These are phyloP conservation scores for Anethum foeniculum DNA, from an alignment of 140 eudicot species.

Conservation along the genomic window DNA sequence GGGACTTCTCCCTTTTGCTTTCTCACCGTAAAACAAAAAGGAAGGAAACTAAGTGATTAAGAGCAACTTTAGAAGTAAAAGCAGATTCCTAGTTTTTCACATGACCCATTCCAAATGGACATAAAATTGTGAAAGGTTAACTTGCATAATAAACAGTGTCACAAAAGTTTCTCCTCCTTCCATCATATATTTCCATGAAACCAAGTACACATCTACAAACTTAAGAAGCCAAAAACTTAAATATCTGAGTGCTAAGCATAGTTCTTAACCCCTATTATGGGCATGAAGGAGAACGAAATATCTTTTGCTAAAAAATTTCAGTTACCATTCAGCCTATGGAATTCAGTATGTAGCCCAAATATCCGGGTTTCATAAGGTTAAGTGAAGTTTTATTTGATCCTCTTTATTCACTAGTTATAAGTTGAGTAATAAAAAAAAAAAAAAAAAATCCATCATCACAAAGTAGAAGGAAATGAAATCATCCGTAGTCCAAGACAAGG, in stretches of 20 bases:
- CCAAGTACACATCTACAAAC: not conserved
- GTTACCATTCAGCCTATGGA: not conserved
- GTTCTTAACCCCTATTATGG: not conserved
- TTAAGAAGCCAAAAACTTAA: not conserved
- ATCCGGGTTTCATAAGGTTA: not conserved
- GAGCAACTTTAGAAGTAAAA: conserved; percentile 24
- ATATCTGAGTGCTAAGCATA: not conserved
- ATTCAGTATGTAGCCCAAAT: not conserved
- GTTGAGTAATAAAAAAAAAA: not conserved
- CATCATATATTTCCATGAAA: not conserved
- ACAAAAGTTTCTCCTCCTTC: not conserved
- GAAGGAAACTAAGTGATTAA: conserved; percentile 8
- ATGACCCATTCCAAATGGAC: not conserved
- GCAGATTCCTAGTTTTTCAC: conserved; percentile 12
- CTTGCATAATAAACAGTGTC: conserved; percentile 16
- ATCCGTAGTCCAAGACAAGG: not conserved
- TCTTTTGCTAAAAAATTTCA: not conserved
- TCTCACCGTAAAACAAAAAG: not conserved
- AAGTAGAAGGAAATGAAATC: not conserved
- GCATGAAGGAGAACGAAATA: not conserved
- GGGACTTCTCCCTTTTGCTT: not conserved
- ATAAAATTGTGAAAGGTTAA: conserved; percentile 17
- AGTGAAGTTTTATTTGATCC: not conserved
- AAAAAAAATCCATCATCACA: not conserved
- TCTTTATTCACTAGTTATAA: not conserved